phyloP scores from a whole-genome alignment of 148 eudicot genomes.

The Euryodendron excelsum region DNA sequence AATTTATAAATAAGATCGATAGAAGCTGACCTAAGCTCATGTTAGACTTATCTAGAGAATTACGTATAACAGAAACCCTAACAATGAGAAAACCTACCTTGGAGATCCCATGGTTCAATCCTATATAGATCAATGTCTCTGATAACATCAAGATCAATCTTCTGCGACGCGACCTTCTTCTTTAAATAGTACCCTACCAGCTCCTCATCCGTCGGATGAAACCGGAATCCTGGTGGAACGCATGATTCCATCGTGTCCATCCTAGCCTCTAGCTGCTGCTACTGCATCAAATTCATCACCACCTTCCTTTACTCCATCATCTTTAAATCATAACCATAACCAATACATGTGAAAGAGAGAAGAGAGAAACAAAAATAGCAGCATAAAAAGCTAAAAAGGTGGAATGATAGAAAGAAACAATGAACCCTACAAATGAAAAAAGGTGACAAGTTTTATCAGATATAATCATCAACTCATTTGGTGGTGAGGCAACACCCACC shows the following conservation, averaged over 20 bases:
- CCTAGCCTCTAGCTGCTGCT: background rate
- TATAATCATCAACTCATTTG: slow-evolving; percentile 52
- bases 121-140: slow-evolving; percentile 70
- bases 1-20: background rate
- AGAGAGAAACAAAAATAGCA: slow-evolving; percentile 10
- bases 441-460: slow-evolving; percentile 52
- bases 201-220: slow-evolving; percentile 80
- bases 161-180: slow-evolving; percentile 78
- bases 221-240: slow-evolving; percentile 76
- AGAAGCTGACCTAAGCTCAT: background rate
- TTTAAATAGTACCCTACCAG: slow-evolving; percentile 74
- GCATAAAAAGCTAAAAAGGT: slow-evolving; percentile 5
- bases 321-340: slow-evolving; percentile 21
- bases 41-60: background rate
- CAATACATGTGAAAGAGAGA: background rate
- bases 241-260: slow-evolving; percentile 62
- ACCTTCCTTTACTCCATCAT: slow-evolving; percentile 23
- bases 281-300: slow-evolving; percentile 31
- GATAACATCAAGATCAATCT: slow-evolving; percentile 82
- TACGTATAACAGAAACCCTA: slow-evolving; percentile 19
- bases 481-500: slow-evolving; percentile 42
- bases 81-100: slow-evolving; percentile 35
- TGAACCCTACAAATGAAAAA: slow-evolving; percentile 54
- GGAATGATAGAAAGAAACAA: slow-evolving; percentile 24
- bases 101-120: slow-evolving; percentile 87